Base-by-base conservation (phyloP, 176 grass and related monocot species). In the Elymus sibiricus region DNA sequence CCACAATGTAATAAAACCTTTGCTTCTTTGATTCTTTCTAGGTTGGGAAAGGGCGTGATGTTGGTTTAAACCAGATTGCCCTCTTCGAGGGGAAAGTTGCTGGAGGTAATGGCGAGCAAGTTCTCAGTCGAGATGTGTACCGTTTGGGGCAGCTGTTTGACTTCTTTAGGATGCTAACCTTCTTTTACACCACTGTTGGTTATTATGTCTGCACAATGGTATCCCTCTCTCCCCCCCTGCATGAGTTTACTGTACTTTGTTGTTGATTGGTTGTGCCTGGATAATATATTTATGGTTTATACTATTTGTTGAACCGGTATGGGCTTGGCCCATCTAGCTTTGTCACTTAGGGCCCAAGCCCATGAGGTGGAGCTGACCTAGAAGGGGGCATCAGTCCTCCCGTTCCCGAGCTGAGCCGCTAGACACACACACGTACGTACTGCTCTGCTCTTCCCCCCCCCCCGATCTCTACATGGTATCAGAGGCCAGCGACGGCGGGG, bases 121-220 rank as follows among this genome's bases (percentile, higher is more conserved):
- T 98, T 77, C 80, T 98, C 12, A 98, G 95, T 60, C 88, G 95
- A 89, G 95, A 98, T 84, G 90, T 98, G 14, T 95, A 95, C 84
- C 89, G 95, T 13, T 83, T 98, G 35, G 95, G 95, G 71, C 95
- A 98, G 82, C 82, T 98, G 69, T 98, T 98, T 92, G 95, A 98
- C 59, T 98, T 98, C 88, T 98, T 98, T 82, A 83, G 95, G 81
- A 95, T 98, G 95, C 78, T 98, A 79, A 95, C 95, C 13, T 98
- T 98, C 87, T 98, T 89, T 80, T 92, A 95, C 93, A 98, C 93
- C 44, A 98, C 93, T 12, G 95, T 98, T 86, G 95, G 95, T 46
- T 98, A 79, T 78, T 98, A 98, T 63, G 91, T 98, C 60, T 98
- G 95, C 88, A 98, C 95, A 42, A 98, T 98, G 95, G 95, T 98